A percentile compares a stretch with the other conserved stretches of the same genome.
Evolutionary conservation across 2,329 filamentous ascomycete genomes (phyloP).

Genomic region (Pseudocercospora macadamiae): DNA sequence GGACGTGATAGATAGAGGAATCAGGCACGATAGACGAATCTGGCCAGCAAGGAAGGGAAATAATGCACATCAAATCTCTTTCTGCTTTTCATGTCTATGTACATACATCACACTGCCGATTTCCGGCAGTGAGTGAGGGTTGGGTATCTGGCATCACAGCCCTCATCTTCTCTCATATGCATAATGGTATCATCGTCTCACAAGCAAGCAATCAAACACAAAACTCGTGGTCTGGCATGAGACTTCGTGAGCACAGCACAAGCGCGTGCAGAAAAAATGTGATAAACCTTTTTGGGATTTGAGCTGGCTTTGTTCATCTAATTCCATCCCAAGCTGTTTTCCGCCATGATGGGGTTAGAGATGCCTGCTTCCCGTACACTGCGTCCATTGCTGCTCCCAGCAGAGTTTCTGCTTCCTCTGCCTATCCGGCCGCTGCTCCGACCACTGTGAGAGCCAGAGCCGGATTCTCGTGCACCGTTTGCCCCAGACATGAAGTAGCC

Average conservation of each 20-base stretch:
- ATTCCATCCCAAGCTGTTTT: conserved; percentile 96
- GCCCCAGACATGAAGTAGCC: conserved; percentile 69
- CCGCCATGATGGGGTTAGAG: conserved; percentile 85
- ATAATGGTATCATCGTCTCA: background rate
- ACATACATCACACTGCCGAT: background rate
- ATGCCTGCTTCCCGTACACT: conserved; percentile 72
- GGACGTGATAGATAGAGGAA: background rate
- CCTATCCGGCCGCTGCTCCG: conserved; percentile 48
- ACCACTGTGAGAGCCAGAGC: conserved; percentile 32
- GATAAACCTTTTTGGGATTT: background rate
- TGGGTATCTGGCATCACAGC: no score
- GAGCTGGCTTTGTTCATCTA: conserved; percentile 42
- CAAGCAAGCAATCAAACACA: background rate
- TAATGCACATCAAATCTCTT: background rate
- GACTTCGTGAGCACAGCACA: background rate
- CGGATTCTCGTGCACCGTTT: conserved; percentile 41
- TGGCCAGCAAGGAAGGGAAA: no score
- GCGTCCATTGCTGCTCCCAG: conserved; percentile 69
- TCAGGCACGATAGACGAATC: no score
- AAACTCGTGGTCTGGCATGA: background rate
- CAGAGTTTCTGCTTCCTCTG: conserved; percentile 44
- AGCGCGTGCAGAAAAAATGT: background rate
- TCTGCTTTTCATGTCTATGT: background rate
- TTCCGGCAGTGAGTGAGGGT: background rate
- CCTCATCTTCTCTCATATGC: background rate